Base-by-base conservation (phyloP, 1,139 yeast genomes). In the Casaregolazyma suthepensis region DNA sequence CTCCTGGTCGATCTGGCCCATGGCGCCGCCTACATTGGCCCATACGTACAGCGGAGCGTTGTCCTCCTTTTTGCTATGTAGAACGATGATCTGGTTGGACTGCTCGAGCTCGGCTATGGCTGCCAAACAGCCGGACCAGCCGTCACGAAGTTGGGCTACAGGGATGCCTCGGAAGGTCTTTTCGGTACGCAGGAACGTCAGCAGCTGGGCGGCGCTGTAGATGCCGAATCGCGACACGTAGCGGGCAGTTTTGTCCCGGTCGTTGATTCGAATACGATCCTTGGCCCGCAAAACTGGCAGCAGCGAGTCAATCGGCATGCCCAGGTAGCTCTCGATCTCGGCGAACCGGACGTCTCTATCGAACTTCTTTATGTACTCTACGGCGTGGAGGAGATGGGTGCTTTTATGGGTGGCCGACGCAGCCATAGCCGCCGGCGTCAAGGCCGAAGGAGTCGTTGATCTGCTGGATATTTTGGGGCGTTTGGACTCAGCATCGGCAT, bases 91-190 rank as follows among this genome's bases (percentile, higher is more conserved):
- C 61, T 87, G 85, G 57, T 85, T 80, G 53, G 85, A 84, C 53
- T 78, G 76, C 66, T 93, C 98, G 46, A 93, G 73, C 61, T 85
- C 83, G 50, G 83, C 82, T 29, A 93, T 82, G 0, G 94, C 87
- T 5, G 80, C 82, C 48, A 85, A 69, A 67, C 96, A 91, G n/a
- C 91, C 95, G 51, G 87, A 80, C 99, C 99, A 94, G 19, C 99
- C 99, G 66, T 94, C 99, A 64, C 84, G 85, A 56, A 94, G 76
- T 64, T 91, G 96, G 65, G 88, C 88, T 31, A 93, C 96, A 0
- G 90, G 76, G 1, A 87, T 79, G 2, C 99, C 99, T 65, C 84
- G 88, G 68, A 88, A 90, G 1, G 96, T 88, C 1, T 87, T 84
- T 70, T 90, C 97, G 22, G 83, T 76, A 62, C 91, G 79, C 56